A percentile compares a stretch with the other conserved stretches of the same genome.
Evolutionary conservation across 164 flowering plant species (phyloP).

Genomic region (Amborella trichopoda): DNA sequence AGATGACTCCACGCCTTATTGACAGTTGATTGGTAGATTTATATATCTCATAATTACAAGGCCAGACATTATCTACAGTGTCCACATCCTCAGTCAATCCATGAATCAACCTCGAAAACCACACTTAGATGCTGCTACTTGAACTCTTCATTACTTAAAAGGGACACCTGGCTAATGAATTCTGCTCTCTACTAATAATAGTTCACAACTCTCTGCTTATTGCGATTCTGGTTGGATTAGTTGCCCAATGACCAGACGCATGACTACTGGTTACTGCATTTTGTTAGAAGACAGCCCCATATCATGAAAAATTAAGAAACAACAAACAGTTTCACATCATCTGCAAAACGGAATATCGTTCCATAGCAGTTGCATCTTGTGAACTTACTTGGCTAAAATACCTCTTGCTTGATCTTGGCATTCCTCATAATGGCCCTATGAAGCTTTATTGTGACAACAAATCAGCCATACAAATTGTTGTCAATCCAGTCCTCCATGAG

Average conservation of each 20-base stretch:
- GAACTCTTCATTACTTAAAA: background rate
- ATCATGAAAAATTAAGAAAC: conserved; percentile 1
- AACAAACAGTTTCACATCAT: background rate
- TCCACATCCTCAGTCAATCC: background rate
- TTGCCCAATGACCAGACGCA: conserved; percentile 1
- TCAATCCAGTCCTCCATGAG: conserved; percentile 1
- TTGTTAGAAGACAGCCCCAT: background rate
- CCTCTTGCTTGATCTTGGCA: background rate
- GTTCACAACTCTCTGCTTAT: background rate
- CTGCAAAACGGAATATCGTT: too few species aligned
- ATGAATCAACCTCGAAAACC: background rate
- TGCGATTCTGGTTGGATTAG: conserved; percentile 1
- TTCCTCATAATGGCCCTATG: background rate
- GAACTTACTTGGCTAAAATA: background rate
- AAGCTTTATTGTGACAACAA: background rate
- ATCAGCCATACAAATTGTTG: background rate
- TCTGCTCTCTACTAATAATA: background rate
- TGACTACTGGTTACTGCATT: background rate
- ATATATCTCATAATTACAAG: background rate
- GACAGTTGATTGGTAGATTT: background rate
- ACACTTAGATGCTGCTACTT: background rate
- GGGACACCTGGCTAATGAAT: background rate
- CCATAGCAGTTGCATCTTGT: background rate
- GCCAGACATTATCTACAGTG: background rate
- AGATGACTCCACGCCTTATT: background rate